phyloP scores from a whole-genome alignment of 73 alveolate species.

The Halteria grandinella region DNA sequence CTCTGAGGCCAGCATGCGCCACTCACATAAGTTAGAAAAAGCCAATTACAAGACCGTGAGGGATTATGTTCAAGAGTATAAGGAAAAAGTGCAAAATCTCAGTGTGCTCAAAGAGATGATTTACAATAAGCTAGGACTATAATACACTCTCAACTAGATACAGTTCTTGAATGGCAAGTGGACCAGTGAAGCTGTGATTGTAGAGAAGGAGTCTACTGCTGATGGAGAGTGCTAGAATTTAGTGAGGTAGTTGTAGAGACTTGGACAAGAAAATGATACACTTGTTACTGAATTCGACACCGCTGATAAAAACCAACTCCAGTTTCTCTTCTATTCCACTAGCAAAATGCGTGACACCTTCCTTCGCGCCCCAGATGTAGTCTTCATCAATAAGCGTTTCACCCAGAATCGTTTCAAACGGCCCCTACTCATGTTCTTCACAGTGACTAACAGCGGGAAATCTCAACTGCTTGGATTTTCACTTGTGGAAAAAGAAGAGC shows the following conservation, averaged over 20 bases:
- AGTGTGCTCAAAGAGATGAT: constrained; percentile 32
- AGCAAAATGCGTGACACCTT: constrained; percentile 5
- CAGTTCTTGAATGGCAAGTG: constrained; percentile 24
- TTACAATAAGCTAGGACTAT: constrained; percentile 37
- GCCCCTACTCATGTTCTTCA: constrained; percentile 23
- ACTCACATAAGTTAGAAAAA: constrained; percentile 47
- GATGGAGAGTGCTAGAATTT: constrained; percentile 1
- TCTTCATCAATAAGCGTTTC: constrained; percentile 36
- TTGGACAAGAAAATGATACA: neutral
- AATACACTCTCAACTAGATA: constrained; percentile 35
- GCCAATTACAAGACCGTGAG: constrained; percentile 19
- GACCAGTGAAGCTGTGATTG: constrained; percentile 41
- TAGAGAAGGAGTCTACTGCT: neutral
- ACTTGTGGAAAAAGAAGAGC: constrained; percentile 24
- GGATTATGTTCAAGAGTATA: constrained; percentile 33
- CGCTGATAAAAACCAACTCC: neutral
- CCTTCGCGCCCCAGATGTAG: constrained; percentile 9
- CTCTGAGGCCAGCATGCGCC: constrained; percentile 15
- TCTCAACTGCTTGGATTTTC: constrained; percentile 2
- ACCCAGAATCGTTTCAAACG: constrained; percentile 6
- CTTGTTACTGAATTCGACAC: constrained; percentile 20
- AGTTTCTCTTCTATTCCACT: constrained; percentile 2
- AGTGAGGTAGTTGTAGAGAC: neutral
- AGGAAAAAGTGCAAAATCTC: constrained; percentile 10
- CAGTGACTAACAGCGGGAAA: constrained; percentile 39